Evolutionary conservation across 1,139 yeast species (phyloP).

Genomic region (Schwanniomyces etchellsii): DNA sequence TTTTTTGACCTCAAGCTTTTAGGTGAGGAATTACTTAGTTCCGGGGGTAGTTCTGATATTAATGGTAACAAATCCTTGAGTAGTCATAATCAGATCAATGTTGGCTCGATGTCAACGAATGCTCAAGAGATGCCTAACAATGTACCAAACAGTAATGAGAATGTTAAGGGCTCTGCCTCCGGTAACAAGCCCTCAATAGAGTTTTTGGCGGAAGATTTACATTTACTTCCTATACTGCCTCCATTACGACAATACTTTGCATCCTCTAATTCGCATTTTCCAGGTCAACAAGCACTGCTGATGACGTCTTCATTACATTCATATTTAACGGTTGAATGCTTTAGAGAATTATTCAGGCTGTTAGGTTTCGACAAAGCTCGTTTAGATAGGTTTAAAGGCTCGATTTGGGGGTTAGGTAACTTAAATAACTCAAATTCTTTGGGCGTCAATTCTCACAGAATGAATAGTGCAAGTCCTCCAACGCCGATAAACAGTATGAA

Average conservation of each 20-base stretch:
- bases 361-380: constrained; percentile 29
- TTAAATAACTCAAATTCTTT: constrained; percentile 6
- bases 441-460: background rate
- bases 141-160: constrained; percentile 10
- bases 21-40: constrained; percentile 47
- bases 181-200: constrained; percentile 42
- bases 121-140: constrained; percentile 8
- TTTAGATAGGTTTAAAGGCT: constrained; percentile 42
- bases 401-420: constrained; percentile 45
- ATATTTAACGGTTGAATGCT: constrained; percentile 52
- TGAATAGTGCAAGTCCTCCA: constrained; percentile 13
- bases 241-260: constrained; percentile 44
- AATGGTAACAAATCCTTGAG: constrained; percentile 1
- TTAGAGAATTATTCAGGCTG: constrained; percentile 48
- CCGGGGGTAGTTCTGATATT: constrained; percentile 8
- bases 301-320: constrained; percentile 48
- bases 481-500: constrained; percentile 19
- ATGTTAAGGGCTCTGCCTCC: constrained; percentile 7
- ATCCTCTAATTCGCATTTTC: constrained; percentile 22
- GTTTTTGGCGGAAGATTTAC: constrained; percentile 54
- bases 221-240: constrained; percentile 46
- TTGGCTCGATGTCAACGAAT: constrained; percentile 7
- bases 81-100: constrained; percentile 1
- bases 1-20: constrained; percentile 81
- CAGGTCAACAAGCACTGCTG: constrained; percentile 33